These are phyloP conservation scores for Leccinum truebloodii DNA, from an alignment of 768 basidiomycete genomes.

Conservation along the genomic window DNA sequence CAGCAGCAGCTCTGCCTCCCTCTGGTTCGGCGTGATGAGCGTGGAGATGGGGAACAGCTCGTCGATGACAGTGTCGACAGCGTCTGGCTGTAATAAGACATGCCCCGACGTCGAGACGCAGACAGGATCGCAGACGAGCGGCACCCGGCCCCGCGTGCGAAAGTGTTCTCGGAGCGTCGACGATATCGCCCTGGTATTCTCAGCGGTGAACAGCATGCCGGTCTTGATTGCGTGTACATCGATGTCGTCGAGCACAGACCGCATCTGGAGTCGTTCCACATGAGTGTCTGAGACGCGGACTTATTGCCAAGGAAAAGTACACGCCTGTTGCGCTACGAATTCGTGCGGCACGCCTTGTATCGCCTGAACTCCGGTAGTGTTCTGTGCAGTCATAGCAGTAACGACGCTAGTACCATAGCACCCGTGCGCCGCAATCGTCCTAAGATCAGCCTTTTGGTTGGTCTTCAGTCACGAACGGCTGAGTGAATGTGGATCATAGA, in stretches of 20 bases:
- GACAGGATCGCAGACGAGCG: slow-evolving; percentile 85
- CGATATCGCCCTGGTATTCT: slow-evolving; percentile 47
- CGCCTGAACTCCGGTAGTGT: slow-evolving; percentile 79
- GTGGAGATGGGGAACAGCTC: slow-evolving; percentile 72
- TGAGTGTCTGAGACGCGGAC: neutral
- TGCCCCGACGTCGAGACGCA: slow-evolving; percentile 91
- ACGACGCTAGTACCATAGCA: slow-evolving; percentile 83
- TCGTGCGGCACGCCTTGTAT: slow-evolving; percentile 66
- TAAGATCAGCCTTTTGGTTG: slow-evolving; percentile 73
- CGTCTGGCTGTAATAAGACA: slow-evolving; percentile 65
- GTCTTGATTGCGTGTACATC: slow-evolving; percentile 77
- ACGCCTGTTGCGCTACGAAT: slow-evolving; percentile 55
- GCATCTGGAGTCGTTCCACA: slow-evolving; percentile 40
- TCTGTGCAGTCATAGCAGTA: slow-evolving; percentile 89
- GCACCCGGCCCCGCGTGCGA: slow-evolving; percentile 36
- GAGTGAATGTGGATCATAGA: no score
- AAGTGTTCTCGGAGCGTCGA: slow-evolving; percentile 48
- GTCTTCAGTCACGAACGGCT: neutral
- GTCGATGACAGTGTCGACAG: slow-evolving; percentile 55
- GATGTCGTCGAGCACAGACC: slow-evolving; percentile 71
- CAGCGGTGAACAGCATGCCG: slow-evolving; percentile 76
- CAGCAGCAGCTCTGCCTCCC: slow-evolving; percentile 74
- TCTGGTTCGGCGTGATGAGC: slow-evolving; percentile 83
- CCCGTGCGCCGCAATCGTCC: slow-evolving; percentile 74
- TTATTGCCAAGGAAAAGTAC: no score